Conservation (phyloP, 1,139 yeast genomes). For the Pichia sp. region DNA sequence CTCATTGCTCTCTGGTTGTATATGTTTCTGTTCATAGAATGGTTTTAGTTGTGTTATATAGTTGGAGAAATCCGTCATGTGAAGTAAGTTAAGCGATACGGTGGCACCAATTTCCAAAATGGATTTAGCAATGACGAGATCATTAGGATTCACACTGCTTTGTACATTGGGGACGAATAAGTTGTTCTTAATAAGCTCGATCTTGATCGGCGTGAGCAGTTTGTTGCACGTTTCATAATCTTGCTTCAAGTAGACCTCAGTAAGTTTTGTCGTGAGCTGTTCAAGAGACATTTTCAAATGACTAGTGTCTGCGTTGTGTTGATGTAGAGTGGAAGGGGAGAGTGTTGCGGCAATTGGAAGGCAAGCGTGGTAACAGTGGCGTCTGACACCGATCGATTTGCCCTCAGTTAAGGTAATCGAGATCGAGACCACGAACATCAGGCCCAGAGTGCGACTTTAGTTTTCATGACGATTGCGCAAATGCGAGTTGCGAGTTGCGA, state of each 20-base stretch:
- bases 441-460: too few species aligned
- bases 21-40: slow-evolving; percentile 45
- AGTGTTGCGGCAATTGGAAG: too few species aligned
- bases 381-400: too few species aligned
- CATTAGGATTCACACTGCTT: slow-evolving; percentile 41
- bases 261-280: slow-evolving; percentile 60
- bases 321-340: too few species aligned
- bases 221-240: slow-evolving; percentile 56
- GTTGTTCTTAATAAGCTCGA: slow-evolving; percentile 71
- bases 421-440: too few species aligned
- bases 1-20: slow-evolving; percentile 50
- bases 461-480: too few species aligned
- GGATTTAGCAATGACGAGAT: slow-evolving; percentile 69
- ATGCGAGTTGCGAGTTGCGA: too few species aligned
- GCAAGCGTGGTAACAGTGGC: too few species aligned
- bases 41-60: slow-evolving; percentile 71
- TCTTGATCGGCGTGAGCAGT: slow-evolving; percentile 63
- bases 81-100: slow-evolving; percentile 56
- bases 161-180: slow-evolving; percentile 61
- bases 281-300: slow-evolving; percentile 35
- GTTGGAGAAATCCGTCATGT: slow-evolving; percentile 62
- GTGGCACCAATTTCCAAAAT: slow-evolving; percentile 86
- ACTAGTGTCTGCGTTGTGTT: too few species aligned
- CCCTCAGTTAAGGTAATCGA: too few species aligned
- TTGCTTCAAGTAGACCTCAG: slow-evolving; percentile 51